Evolutionary conservation across 78 protist genomes (phyloP), one percentile per base, ranked within the genome.

Genomic region (Pigoraptor vietnamica): DNA sequence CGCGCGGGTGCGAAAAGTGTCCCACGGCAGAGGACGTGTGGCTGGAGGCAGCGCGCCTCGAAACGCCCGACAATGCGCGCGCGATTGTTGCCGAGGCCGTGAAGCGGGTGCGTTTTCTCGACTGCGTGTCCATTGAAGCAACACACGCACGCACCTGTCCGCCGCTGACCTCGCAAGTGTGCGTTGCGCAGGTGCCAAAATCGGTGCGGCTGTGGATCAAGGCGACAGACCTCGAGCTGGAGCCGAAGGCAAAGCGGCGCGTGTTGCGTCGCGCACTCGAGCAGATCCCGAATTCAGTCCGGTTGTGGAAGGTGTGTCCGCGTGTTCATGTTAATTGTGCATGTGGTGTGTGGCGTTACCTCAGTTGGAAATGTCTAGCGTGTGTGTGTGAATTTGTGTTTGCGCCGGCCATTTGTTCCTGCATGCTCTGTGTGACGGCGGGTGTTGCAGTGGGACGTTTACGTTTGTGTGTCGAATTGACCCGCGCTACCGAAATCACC

Each of bases 1-100:
- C 89, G 37, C 89, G 95, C 0, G 99, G 96, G 1, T 94, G 97
- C 89, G 91, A 89, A 19, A 89, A 94, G 39, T 96, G 98, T 56
- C 97, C 98, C 6, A 91, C 90, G 24, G 56, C 29, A 24, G 98
- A 97, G 87, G 99, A 98, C 91, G 94, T 98, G 67, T 98, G 99
- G 99, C 94, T 98, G 40, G 96, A 96, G 86, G 97, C 98, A 83
- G 94, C 95, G 0, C 94, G 96, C 24, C 29, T 93, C 34, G 81
- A 91, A 40, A 24, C 93, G 24, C 98, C 96, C 0, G 96, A 97
- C 24, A 91, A 95, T 21, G 97, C 99, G 29, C 92, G 92, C 55
- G 39, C 40, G 23, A 82, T 98, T 29, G 91, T 98, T 24, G 98
- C 99, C 19, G 91, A 96, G 21, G 99, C 98, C 1, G 96, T 98